Conservation (phyloP, 2,329 filamentous ascomycete species). For the Allantophomopsis cytisporea region DNA sequence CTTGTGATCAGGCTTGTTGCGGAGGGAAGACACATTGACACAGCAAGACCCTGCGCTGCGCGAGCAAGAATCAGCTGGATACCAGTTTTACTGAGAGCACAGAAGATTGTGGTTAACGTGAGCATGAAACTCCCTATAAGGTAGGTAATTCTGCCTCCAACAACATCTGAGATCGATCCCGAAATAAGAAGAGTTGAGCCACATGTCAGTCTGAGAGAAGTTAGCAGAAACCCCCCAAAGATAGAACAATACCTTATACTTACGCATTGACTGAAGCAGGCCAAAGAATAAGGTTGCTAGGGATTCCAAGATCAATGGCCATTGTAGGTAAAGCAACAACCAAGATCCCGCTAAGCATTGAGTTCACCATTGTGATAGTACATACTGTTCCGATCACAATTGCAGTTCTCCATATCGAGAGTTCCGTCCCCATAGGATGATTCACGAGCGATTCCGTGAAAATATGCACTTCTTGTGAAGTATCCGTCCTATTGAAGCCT, state of each 20-base stretch:
- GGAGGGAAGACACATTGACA: slow-evolving; percentile 31
- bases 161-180: slow-evolving; percentile 33
- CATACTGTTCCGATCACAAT: slow-evolving; percentile 8
- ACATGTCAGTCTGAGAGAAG: slow-evolving; percentile 20
- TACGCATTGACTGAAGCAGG: slow-evolving; percentile 18
- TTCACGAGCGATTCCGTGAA: too few relatives aligned
- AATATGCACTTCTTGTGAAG: too few relatives aligned
- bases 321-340: slow-evolving; percentile 27
- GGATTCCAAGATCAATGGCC: slow-evolving; percentile 19
- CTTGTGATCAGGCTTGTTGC: slow-evolving; percentile 33
- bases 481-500: too few relatives aligned
- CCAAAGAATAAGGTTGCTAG: slow-evolving; percentile 9
- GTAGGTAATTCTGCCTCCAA: slow-evolving; percentile 30
- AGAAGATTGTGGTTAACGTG: slow-evolving; percentile 27
- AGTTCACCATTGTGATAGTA: slow-evolving; percentile 14
- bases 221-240: neutral
- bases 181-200: slow-evolving; percentile 31
- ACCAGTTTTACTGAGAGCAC: slow-evolving; percentile 23
- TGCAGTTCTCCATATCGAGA: slow-evolving; percentile 7
- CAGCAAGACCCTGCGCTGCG: slow-evolving; percentile 27
- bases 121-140: slow-evolving; percentile 28
- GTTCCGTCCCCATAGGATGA: neutral
- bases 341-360: slow-evolving; percentile 20
- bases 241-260: neutral
- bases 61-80: slow-evolving; percentile 31